These are phyloP conservation scores for Pseudotsuga menziesii DNA, from an alignment of 75 land plant species.

Conservation along the genomic window DNA sequence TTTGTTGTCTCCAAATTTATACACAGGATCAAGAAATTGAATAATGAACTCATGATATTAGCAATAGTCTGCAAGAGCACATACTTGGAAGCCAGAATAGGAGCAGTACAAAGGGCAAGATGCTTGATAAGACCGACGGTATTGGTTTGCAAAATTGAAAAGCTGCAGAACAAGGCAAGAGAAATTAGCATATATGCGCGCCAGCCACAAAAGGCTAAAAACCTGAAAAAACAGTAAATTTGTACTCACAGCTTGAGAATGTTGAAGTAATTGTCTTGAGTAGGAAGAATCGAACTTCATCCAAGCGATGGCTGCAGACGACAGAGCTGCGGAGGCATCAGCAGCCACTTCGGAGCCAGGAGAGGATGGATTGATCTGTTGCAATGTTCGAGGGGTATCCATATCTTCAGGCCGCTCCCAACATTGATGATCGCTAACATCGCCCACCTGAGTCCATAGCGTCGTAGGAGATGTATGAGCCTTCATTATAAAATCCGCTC, in stretches of 20 bases:
- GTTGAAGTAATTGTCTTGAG: neutral
- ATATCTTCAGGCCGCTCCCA: constrained; percentile 96
- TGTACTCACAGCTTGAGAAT: constrained; percentile 5
- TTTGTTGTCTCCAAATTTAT: no score
- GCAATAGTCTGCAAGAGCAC: neutral
- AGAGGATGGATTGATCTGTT: constrained; percentile 29
- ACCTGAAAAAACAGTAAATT: neutral
- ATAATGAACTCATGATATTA: neutral
- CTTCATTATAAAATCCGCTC: constrained; percentile 17
- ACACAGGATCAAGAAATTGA: no score
- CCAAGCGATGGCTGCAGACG: constrained; percentile 81
- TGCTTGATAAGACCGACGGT: constrained; percentile 82
- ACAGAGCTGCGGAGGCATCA: constrained; percentile 83
- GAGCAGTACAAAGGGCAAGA: constrained; percentile 90
- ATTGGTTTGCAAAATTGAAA: constrained; percentile 76
- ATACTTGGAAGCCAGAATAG: constrained; percentile 82
- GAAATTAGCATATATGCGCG: no score
- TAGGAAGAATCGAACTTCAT: neutral
- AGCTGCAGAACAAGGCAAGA: constrained; percentile 34
- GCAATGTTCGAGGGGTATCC: constrained; percentile 55
- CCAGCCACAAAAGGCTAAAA: constrained; percentile 3
- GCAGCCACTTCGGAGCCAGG: constrained; percentile 53
- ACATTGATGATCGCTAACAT: constrained; percentile 69
- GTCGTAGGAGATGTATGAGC: constrained; percentile 18
- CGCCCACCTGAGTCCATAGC: constrained; percentile 44